Evolutionary conservation across 164 flowering plant genomes (phyloP).

Genomic region (Tinospora cordifolia): DNA sequence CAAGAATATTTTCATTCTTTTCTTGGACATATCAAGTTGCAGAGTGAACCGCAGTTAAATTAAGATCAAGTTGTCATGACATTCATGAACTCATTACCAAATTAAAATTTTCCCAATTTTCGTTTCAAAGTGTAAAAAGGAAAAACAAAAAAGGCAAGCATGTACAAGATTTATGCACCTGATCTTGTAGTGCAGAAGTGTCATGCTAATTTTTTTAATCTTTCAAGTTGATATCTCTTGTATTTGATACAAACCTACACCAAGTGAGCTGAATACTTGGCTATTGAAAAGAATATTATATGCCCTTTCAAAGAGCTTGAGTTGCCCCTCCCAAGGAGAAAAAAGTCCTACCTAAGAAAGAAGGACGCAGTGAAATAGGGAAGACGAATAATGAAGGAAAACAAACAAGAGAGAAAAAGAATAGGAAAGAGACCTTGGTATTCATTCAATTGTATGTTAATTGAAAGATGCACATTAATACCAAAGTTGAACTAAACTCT

Average conservation of each 20-base stretch:
- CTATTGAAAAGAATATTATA: not conserved
- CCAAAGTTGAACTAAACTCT: too few relatives aligned
- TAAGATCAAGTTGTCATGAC: slow-evolving; percentile 2
- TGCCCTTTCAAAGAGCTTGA: not conserved
- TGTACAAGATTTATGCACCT: slow-evolving; percentile 32
- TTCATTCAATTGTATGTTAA: too few relatives aligned
- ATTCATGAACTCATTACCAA: not conserved
- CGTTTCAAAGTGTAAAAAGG: not conserved
- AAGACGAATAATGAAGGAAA: too few relatives aligned
- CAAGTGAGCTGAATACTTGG: not conserved
- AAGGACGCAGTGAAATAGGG: too few relatives aligned
- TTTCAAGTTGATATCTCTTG: slow-evolving; percentile 31
- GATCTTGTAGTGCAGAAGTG: slow-evolving; percentile 84
- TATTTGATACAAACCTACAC: slow-evolving; percentile 40
- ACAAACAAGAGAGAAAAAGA: too few relatives aligned
- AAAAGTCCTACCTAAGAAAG: too few relatives aligned
- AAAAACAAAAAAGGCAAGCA: too few relatives aligned
- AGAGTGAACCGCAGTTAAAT: slow-evolving; percentile 21
- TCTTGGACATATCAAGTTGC: slow-evolving; percentile 98
- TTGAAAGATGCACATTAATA: too few relatives aligned
- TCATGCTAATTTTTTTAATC: slow-evolving; percentile 51
- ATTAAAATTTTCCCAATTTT: not conserved
- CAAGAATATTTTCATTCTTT: slow-evolving; percentile 68
- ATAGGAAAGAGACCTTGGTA: too few relatives aligned
- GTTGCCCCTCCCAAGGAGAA: not conserved